Evolutionary conservation across 805 yeast species (phyloP), one percentile per base, ranked within the genome.

Genomic region (Yarrowia divulgata): DNA sequence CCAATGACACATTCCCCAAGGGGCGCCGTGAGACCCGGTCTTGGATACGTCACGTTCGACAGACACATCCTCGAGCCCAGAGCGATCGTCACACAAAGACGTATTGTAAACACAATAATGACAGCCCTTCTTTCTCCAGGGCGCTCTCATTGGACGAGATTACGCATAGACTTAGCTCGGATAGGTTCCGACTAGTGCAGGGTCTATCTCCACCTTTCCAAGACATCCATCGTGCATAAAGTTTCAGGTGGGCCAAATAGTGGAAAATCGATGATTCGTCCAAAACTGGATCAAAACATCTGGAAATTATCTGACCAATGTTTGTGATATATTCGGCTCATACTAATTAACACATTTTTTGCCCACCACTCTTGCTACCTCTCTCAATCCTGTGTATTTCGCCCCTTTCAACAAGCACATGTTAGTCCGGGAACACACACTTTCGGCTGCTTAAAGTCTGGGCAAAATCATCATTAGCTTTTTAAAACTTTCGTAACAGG

Each of bases 151-250:
- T 50, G 55, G 55, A 16, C 55, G 37, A 49, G 54, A 49, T 49
- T 23, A 49, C 19, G 13, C 13, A 50, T 50, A 32, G 55, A 50
- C 39, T 50, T n/a, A 48, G 37, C 16, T 50, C 55, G 39, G 55
- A 32, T 50, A 34, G 39, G 55, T 29, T 34, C 39, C 23, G 39
- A n/a, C 7, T 23, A 13, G 55, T 34, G 55, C 55, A 50, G 55
- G 55, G 55, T 34, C 55, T 50, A 23, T 50, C 55, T 50, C 55
- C 55, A 50, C 55, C 55, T 50, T 50, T 32, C 9, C 23, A n/a
- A 50, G 39, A 50, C 39, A n/a, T 32, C 14, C 7, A 23, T 8
- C n/a, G 16, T 46, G 52, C 52, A 29, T 48, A 29, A 37, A 29
- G 52, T 48, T 48, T 13, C 32, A 13, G 46, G 50, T 48, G 52